phyloP scores from a whole-genome alignment of 2,329 filamentous ascomycete genomes.

The Verticillium dahliae region DNA sequence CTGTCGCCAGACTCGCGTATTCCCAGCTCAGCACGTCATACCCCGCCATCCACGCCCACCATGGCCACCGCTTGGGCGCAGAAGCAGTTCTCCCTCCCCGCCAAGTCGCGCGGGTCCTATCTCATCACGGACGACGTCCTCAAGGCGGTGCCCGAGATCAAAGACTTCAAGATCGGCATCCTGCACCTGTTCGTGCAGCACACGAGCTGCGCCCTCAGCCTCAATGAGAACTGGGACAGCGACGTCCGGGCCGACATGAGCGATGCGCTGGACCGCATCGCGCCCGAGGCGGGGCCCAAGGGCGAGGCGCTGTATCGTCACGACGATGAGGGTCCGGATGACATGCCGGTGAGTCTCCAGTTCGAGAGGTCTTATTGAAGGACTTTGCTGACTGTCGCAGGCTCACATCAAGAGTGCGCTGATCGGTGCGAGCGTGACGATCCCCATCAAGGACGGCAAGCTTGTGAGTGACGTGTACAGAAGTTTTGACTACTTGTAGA shows the following conservation, averaged over 20 bases:
- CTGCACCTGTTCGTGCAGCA: constrained; percentile 93
- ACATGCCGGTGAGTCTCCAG: constrained; percentile 69
- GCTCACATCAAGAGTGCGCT: constrained; percentile 91
- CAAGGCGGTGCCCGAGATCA: constrained; percentile 69
- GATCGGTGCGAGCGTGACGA: constrained; percentile 80
- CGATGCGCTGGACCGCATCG: constrained; percentile 86
- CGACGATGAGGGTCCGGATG: constrained; percentile 79
- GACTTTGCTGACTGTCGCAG: constrained; percentile 27
- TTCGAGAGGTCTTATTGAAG: not conserved
- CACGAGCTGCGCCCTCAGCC: constrained; percentile 79
- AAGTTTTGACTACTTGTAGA: not conserved
- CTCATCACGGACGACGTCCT: constrained; percentile 76
- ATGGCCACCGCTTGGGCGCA: constrained; percentile 71
- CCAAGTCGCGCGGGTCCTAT: constrained; percentile 76
- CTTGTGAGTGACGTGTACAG: constrained; percentile 42
- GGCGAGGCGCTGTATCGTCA: constrained; percentile 76
- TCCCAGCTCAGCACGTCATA: constrained; percentile 14
- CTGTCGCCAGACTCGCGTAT: constrained; percentile 14
- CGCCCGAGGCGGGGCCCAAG: constrained; percentile 67
- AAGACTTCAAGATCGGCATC: constrained; percentile 75
- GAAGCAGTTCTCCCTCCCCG: constrained; percentile 74
- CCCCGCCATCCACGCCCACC: constrained; percentile 16
- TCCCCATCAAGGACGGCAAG: constrained; percentile 83
- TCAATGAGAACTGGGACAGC: constrained; percentile 86
- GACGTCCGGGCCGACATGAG: constrained; percentile 93